Evolutionary conservation across 306 rosid species (phyloP), one percentile per base, ranked within the genome.

Genomic region (Abrus pulchellus): DNA sequence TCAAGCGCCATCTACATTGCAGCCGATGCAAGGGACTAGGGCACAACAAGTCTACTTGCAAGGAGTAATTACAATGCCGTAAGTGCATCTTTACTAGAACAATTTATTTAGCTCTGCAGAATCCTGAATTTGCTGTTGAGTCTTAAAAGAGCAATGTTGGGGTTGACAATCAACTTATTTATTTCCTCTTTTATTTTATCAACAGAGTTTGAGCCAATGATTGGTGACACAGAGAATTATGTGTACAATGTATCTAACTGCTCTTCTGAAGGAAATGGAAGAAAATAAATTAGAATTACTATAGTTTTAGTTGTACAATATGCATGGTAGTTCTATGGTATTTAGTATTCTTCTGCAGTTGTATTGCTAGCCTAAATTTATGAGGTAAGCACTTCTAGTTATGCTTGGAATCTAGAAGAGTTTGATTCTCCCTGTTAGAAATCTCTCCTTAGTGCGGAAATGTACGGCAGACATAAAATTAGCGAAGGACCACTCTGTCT

Each of bases 1-100:
- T 75, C 69, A 95, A 91, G 86, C 97, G 99, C 65, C 97, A 90
- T 55, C 96, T 93, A 71, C 98, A 87, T 88, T 95, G 99, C 87
- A 95, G 98, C 85, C 90, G 87, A 74, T 95, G 99, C 88, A 93
- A 89, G 89, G 96, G 97, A 70, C 97, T 93, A 9, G 97, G 98
- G 61, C 99, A 95, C 85, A 95, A 95, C 89, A 95, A 91, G 83
- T 95, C 98, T 68, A 95, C 99, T 68, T 95, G 99, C 89, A 95
- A 87, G 80, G 93, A 89, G 73, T 72, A 72, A 50, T 30, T 86
- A 20, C 86, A 85, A 79, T 49, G 65, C 72, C 3, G 89, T 92
- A 82, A 86, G 89, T 82, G 74, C 72, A 44, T 78, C 48, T 71
- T 71, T 47, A 55, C 41, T 40, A 33, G 53, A 56, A 56, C 52